Evolutionary conservation across 225 moss, liverwort and hornwort species (phyloP).

Genomic region (Pseudisothecium myosuroides): DNA sequence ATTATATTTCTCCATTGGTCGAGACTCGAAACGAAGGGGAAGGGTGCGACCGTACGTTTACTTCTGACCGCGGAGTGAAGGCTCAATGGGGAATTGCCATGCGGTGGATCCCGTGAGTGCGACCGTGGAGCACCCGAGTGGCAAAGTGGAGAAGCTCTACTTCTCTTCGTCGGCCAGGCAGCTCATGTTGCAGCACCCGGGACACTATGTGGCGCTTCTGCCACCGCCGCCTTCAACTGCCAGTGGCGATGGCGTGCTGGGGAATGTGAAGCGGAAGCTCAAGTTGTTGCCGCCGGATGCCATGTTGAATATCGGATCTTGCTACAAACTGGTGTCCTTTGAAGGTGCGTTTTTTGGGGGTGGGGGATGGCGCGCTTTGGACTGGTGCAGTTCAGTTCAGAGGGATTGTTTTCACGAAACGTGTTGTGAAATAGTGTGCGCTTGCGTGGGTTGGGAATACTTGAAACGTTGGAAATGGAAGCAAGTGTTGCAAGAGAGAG

Average conservation of each 20-base stretch:
- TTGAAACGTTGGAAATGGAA: neutral
- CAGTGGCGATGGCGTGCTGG: neutral
- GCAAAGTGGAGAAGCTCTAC: conserved; percentile 56
- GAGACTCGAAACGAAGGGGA: too few species aligned
- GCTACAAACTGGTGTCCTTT: conserved; percentile 74
- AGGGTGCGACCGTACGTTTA: neutral
- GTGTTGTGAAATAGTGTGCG: too few species aligned
- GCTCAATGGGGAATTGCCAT: conserved; percentile 71
- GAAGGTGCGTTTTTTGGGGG: conserved; percentile 17
- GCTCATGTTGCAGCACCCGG: conserved; percentile 80
- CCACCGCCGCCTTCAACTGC: neutral
- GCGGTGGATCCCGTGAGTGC: conserved; percentile 61
- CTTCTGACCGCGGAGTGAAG: neutral
- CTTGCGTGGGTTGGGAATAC: neutral
- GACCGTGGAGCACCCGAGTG: conserved; percentile 52
- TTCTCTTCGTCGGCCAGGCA: conserved; percentile 61
- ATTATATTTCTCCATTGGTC: too few species aligned
- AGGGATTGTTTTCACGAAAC: neutral
- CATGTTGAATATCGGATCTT: conserved; percentile 44
- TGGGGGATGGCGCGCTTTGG: neutral
- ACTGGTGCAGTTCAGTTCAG: neutral
- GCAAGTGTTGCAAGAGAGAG: neutral
- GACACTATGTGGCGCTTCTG: conserved; percentile 74
- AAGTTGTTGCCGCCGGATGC: conserved; percentile 76
- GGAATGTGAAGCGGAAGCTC: conserved; percentile 30